These are phyloP conservation scores for Hypseocharis bilobata DNA, from an alignment of 441 rosid genomes.

Conservation along the genomic window DNA sequence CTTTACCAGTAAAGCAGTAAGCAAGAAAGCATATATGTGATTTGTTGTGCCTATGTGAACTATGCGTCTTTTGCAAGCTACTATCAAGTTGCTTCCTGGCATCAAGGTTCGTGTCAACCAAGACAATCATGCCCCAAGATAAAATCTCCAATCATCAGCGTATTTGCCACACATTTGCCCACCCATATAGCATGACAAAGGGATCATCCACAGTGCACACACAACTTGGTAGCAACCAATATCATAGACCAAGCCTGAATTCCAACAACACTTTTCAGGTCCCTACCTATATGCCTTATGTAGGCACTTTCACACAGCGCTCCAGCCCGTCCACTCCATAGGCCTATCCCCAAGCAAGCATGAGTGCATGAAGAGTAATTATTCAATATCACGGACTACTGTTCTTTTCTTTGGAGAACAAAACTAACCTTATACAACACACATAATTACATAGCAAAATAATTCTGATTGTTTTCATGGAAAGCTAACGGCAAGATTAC, in stretches of 20 bases:
- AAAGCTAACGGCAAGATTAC: not conserved
- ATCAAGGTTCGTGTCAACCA: not conserved
- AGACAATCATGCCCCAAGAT: not conserved
- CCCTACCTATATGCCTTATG: too few relatives aligned
- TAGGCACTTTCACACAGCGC: not conserved
- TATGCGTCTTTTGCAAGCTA: not conserved
- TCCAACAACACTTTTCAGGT: not conserved
- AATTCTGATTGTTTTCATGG: not conserved
- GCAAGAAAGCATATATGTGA: too few relatives aligned
- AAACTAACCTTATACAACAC: not conserved
- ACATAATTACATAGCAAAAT: not conserved
- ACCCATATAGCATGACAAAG: not conserved
- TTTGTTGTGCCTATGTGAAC: not conserved
- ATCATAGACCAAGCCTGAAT: not conserved
- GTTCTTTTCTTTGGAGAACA: too few relatives aligned
- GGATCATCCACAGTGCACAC: not conserved
- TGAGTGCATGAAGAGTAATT: not conserved
- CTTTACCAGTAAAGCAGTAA: not conserved
- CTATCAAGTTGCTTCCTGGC: not conserved
- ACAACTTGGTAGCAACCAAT: not conserved
- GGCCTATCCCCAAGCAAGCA: not conserved
- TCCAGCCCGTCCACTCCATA: not conserved
- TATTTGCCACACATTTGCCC: not conserved
- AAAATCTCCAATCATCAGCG: not conserved
- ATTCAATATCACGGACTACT: not conserved